Evolutionary conservation across 805 yeast species (phyloP), one percentile per base, ranked within the genome.

Genomic region (Ogataea pini): DNA sequence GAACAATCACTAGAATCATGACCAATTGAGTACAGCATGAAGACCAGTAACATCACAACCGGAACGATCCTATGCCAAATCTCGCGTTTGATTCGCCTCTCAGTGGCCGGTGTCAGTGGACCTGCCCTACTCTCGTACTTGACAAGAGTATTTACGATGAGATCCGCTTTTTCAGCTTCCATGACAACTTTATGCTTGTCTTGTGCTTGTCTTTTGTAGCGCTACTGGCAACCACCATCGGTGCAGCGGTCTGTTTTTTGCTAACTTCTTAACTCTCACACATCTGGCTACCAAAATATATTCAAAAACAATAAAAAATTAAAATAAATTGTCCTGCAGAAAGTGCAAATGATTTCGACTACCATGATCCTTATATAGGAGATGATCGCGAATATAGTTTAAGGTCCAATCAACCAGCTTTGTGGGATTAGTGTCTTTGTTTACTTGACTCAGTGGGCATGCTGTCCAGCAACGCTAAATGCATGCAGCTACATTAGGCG

Each of bases 1-100:
- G 75, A 64, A 20, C 76, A 61, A 41, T 69, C 63, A 39, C 72
- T 59, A 29, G 76, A 76, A 24, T 67, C 65, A 47, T 75, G 78
- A 3, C 78, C 80, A 13, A 71, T 59, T 7, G 69, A 57, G 51
- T 64, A 41, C 13, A 41, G 36, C 44, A 41, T 39, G 36, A 41
- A 41, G 28, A 29, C 31, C 27, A 41, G 36, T 13, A 31, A n/a
- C 13, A 41, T 27, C 10, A 41, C 36, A 2, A 41, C 31, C 17
- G 44, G 44, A 10, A 41, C 29, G 20, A 41, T 41, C 7, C 25
- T 29, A n/a, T 29, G 32, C 36, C 44, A 31, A 22, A 41, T 24
- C 25, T 41, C 31, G 3, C 28, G 22, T 14, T 41, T 41, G 27
- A 41, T 24, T 14, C 36, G 16, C 10, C 14, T 17, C 13, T 41